A percentile compares a stretch with the other conserved stretches of the same genome.
phyloP scores from a whole-genome alignment of 352 stramenopile species.

The Phytopythium cucurbitacearum region DNA sequence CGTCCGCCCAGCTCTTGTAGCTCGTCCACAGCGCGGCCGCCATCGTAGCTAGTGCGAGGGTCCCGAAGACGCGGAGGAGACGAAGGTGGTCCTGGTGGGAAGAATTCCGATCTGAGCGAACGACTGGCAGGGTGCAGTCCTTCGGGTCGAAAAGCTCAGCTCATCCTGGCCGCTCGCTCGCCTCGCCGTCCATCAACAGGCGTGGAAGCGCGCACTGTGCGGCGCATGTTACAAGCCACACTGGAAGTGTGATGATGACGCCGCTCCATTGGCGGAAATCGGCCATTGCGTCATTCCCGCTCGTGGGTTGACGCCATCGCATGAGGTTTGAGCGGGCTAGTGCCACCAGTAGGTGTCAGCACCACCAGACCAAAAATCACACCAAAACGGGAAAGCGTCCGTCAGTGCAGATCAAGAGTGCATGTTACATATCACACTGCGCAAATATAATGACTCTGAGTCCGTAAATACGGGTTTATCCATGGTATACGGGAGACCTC shows the following conservation, averaged over 20 bases:
- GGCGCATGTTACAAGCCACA: neutral
- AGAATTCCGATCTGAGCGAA: slow-evolving; percentile 23
- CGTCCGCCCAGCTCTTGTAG: slow-evolving; percentile 62
- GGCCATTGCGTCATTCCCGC: slow-evolving; percentile 7
- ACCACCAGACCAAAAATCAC: neutral
- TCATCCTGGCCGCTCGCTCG: too few relatives aligned
- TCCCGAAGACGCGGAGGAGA: slow-evolving; percentile 2
- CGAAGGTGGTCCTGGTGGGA: slow-evolving; percentile 10
- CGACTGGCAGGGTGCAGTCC: neutral
- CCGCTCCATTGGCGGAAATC: neutral
- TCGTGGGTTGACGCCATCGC: neutral
- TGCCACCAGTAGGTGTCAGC: slow-evolving; percentile 1
- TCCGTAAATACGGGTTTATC: neutral
- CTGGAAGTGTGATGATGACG: slow-evolving; percentile 2
- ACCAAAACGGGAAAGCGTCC: too few relatives aligned
- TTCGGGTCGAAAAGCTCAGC: too few relatives aligned
- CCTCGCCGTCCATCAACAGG: neutral
- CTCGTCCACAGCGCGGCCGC: slow-evolving; percentile 34
- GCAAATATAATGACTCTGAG: too few relatives aligned
- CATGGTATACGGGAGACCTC: neutral
- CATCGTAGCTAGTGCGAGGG: slow-evolving; percentile 20
- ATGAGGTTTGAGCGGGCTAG: neutral
- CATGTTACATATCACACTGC: too few relatives aligned
- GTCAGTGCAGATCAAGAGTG: too few relatives aligned
- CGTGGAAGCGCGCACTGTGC: neutral